phyloP scores from a whole-genome alignment of 139 green algal species.

The Tetradesmus lagerheimii region DNA sequence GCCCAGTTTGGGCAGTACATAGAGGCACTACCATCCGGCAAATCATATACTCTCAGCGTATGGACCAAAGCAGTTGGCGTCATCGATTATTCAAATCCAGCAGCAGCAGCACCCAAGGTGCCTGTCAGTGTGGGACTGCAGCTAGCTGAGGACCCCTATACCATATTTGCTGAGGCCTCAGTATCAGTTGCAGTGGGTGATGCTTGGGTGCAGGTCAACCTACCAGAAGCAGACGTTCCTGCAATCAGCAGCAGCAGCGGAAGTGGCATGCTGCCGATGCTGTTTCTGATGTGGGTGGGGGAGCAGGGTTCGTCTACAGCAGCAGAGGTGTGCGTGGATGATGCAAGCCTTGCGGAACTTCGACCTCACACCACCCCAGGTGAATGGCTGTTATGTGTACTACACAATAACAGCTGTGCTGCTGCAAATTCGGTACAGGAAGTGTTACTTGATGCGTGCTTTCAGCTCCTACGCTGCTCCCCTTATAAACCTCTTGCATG shows the following conservation, averaged over 20 bases:
- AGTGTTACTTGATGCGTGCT: no score
- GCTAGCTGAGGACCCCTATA: neutral
- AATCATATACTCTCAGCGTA: neutral
- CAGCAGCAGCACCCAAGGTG: neutral
- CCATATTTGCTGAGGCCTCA: neutral
- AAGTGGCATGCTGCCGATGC: neutral
- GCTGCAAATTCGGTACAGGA: no score
- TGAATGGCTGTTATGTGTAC: no score
- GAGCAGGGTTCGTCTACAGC: neutral
- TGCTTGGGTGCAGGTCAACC: neutral
- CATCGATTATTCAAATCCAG: neutral
- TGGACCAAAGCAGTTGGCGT: neutral
- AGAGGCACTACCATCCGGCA: neutral
- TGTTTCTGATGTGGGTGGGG: neutral
- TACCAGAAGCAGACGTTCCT: neutral
- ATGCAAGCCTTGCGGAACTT: neutral
- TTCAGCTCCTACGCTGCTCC: no score
- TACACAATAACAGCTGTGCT: no score
- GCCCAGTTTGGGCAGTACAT: neutral
- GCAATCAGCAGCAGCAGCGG: neutral
- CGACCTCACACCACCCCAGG: no score
- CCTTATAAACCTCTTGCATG: no score
- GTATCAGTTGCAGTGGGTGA: neutral
- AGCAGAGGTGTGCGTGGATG: neutral
- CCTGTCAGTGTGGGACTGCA: neutral